phyloP scores from a whole-genome alignment of 345 rosid species.

The Adansonia digitata region DNA sequence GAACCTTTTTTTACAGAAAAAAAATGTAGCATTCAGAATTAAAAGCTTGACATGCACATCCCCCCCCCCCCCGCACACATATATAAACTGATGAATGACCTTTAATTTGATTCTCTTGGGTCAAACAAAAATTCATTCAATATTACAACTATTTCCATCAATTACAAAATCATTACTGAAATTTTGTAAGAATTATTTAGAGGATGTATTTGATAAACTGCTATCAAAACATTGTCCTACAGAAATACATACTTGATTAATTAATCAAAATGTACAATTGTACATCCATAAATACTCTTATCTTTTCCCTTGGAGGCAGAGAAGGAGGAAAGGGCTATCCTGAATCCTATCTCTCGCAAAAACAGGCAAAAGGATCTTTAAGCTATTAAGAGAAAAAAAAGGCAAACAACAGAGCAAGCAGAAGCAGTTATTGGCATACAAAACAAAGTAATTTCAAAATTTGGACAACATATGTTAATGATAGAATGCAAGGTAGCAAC shows the following conservation, averaged over 20 bases:
- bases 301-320: background rate
- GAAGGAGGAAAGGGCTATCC: background rate
- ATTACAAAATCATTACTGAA: background rate
- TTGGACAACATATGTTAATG: background rate
- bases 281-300: background rate
- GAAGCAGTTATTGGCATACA: background rate
- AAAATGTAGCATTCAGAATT: background rate
- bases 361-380: background rate
- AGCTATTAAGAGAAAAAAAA: background rate
- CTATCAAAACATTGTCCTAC: background rate
- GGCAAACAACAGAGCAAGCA: background rate
- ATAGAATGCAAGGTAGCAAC: conserved; percentile 6
- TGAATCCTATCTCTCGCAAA: background rate
- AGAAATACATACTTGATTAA: background rate
- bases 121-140: background rate
- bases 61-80: too few relatives aligned
- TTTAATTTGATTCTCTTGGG: background rate
- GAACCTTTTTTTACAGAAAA: background rate
- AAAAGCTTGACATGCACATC: background rate
- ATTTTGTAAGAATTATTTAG: background rate
- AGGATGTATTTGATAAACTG: background rate
- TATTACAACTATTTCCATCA: background rate
- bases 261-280: background rate
- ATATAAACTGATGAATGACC: background rate
- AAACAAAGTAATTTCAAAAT: background rate